These are phyloP conservation scores for Suillus spraguei DNA, from an alignment of 768 basidiomycete species.

Conservation along the genomic window DNA sequence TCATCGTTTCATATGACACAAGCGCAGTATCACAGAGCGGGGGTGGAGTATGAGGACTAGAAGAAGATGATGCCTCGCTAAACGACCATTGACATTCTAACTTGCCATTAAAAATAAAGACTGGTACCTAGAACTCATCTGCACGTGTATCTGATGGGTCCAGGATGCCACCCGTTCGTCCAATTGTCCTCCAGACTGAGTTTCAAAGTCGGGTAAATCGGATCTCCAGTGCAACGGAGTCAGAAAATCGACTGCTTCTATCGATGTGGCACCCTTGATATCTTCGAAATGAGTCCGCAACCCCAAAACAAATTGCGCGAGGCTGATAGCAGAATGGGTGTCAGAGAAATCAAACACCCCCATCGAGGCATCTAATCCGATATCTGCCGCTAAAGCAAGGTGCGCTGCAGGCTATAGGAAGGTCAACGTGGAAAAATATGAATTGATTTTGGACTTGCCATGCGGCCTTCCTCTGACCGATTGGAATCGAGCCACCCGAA, in stretches of 20 bases:
- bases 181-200: background rate
- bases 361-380: background rate
- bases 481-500: no score
- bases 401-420: background rate
- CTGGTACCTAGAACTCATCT: background rate
- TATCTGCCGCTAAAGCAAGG: background rate
- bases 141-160: constrained; percentile 2
- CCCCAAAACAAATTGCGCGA: constrained; percentile 2
- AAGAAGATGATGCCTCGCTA: background rate
- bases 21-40: background rate
- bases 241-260: constrained; percentile 7
- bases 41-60: background rate
- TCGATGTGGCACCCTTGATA: constrained; percentile 1
- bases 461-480: no score
- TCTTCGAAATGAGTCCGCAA: constrained; percentile 4
- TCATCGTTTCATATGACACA: background rate
- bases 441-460: no score
- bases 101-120: background rate
- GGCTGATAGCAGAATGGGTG: background rate
- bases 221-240: background rate
- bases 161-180: constrained; percentile 1
- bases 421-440: background rate
- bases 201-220: constrained; percentile 1
- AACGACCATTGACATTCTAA: background rate
- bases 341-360: constrained; percentile 3